A percentile compares a stretch with the other conserved stretches of the same genome.
phyloP scores from a whole-genome alignment of 116 monocot species.

The Zostera marina region DNA sequence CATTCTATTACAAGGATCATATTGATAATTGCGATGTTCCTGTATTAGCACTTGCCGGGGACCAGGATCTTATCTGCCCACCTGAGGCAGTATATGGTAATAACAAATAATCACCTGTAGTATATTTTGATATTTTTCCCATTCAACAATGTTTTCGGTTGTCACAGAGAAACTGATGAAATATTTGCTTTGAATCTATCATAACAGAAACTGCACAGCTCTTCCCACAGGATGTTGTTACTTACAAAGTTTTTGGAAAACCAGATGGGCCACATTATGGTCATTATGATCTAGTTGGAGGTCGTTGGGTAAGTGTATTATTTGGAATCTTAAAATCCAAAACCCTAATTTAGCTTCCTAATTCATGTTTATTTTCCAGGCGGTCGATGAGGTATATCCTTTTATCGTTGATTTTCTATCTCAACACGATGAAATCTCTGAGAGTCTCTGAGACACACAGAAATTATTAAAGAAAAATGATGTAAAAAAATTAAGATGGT shows the following conservation, averaged over 20 bases:
- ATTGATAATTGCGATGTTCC: conserved; percentile 50
- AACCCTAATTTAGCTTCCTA: not conserved
- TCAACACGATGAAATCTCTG: conserved; percentile 7
- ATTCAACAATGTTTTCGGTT: not conserved
- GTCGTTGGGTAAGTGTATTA: conserved; percentile 46
- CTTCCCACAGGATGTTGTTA: conserved; percentile 40
- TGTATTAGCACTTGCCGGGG: conserved; percentile 78
- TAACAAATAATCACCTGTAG: no score
- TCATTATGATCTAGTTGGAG: conserved; percentile 94
- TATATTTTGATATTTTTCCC: no score
- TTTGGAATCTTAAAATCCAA: not conserved
- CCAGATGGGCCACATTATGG: conserved; percentile 78
- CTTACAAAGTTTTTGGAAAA: conserved; percentile 68
- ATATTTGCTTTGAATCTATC: not conserved
- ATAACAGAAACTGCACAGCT: conserved; percentile 70
- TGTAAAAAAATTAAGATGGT: no score
- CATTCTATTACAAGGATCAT: conserved; percentile 69
- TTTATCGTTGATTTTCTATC: conserved; percentile 64
- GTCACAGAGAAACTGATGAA: not conserved
- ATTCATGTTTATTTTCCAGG: conserved; percentile 29
- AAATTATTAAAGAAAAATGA: no score
- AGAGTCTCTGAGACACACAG: no score
- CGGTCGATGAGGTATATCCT: conserved; percentile 66
- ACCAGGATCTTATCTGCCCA: conserved; percentile 87
- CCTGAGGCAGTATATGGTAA: conserved; percentile 95